These are phyloP conservation scores for Coemansia brasiliensis DNA, from an alignment of 192 early-diverging fungal genomes.

Conservation along the genomic window DNA sequence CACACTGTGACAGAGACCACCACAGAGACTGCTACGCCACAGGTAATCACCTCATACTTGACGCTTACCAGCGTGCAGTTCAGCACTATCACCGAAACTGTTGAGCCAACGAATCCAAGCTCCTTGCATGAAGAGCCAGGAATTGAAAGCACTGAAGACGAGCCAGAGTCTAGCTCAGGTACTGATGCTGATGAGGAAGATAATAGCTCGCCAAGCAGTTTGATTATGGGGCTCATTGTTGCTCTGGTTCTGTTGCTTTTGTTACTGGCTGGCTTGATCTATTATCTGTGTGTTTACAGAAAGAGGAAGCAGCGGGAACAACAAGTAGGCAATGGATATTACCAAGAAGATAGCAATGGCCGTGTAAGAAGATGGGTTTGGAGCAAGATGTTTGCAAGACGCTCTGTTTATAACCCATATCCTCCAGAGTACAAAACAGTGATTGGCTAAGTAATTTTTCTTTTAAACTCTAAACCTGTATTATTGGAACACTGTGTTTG, in stretches of 20 bases:
- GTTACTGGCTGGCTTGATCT: not conserved
- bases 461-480: too few species aligned
- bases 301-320: constrained; percentile 10
- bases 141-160: too few species aligned
- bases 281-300: constrained; percentile 8
- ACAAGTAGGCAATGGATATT: not conserved
- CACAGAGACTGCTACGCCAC: not conserved
- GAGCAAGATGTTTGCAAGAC: not conserved
- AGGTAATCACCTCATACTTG: not conserved
- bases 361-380: not conserved
- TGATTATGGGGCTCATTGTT: constrained; percentile 2
- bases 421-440: too few species aligned
- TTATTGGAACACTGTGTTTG: too few species aligned
- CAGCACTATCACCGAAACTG: not conserved
- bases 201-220: not conserved
- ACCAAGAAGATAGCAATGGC: not conserved
- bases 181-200: too few species aligned
- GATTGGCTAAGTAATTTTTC: too few species aligned
- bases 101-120: too few species aligned
- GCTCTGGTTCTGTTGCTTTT: not conserved
- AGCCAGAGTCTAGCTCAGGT: too few species aligned
- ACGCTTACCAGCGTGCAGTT: not conserved
- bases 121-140: too few species aligned
- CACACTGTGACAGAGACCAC: too few species aligned
- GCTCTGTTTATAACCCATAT: too few species aligned